Evolutionary conservation across 345 rosid genomes (phyloP), one percentile per base, ranked within the genome.

Genomic region (Gossypium raimondii): DNA sequence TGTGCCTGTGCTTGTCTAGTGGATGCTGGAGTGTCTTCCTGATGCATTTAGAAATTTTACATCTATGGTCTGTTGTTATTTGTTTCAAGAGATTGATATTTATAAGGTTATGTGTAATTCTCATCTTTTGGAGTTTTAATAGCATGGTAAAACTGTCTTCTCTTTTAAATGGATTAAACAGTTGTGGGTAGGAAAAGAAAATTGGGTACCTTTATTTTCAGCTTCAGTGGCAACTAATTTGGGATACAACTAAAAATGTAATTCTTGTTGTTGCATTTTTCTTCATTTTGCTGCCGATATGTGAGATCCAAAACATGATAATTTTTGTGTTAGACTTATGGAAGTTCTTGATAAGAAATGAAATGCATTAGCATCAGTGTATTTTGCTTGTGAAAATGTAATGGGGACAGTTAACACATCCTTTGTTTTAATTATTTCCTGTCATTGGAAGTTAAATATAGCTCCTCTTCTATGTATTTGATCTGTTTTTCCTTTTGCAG

Each of bases 401-500:
- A 10, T 3, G 1, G 43, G 27, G 2, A 18, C 2, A 6, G 11
- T 63, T 20, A 60, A 34, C 38, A 29, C 20, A 9, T 24, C 13
- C 67, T 45, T 62, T 41, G 43, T 41, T 60, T 60, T 60, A 7
- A 25, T 16, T 41, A 24, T 43, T 72, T 72, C 20, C 3, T 55
- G 52, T 58, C 8, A 2, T 13, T 41, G 55, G 43, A 69, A 57
- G n/a, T 69, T 70, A 68, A 68, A 27, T 62, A 38, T 81, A 12
- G 50, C 64, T 75, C 64, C 38, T 57, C 22, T 61, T 67, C 25
- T 73, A 61, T 75, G 27, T 67, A 41, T 56, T 18, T 63, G 16
- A 9, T 70, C 71, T 73, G 2, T 73, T 73, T 61, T 75, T 81
- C 88, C 67, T 5, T 75, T 70, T 76, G 82, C 89, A 89, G 93